Conservation (phyloP, 192 early-diverging fungal species). For the Chytriomyces confervae region DNA sequence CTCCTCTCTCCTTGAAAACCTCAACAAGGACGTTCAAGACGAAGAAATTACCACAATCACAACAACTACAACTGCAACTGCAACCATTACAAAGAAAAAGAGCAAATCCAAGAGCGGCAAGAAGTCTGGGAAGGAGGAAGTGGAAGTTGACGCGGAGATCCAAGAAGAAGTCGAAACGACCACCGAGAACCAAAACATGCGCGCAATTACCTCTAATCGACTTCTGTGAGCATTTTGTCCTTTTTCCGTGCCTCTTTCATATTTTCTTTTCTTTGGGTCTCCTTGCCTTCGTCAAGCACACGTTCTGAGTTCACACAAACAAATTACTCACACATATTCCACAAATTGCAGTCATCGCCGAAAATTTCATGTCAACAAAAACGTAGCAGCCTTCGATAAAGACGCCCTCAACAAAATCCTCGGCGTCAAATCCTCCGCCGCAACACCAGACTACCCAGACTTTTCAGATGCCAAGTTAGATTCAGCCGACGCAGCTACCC, state of each 20-base stretch:
- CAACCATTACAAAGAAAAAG: slow-evolving; percentile 8
- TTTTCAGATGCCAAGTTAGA: not conserved
- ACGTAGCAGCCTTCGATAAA: slow-evolving; percentile 48
- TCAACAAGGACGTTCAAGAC: slow-evolving; percentile 69
- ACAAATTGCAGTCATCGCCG: slow-evolving; percentile 46
- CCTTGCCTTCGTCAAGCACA: too few species aligned
- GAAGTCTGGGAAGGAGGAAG: slow-evolving; percentile 12
- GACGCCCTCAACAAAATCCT: slow-evolving; percentile 54
- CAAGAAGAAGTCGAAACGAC: slow-evolving; percentile 7
- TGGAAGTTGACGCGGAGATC: slow-evolving; percentile 22
- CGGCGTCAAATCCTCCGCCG: slow-evolving; percentile 43
- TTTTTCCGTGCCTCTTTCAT: not conserved
- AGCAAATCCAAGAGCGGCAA: slow-evolving; percentile 16
- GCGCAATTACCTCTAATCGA: not conserved
- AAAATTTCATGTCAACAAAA: slow-evolving; percentile 62
- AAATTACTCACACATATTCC: not conserved
- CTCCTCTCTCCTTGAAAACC: slow-evolving; percentile 74
- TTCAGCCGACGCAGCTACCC: slow-evolving; percentile 16
- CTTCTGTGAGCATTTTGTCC: not conserved
- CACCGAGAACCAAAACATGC: not conserved
- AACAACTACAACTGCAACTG: slow-evolving; percentile 16
- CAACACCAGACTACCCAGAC: slow-evolving; percentile 2
- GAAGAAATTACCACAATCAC: slow-evolving; percentile 13
- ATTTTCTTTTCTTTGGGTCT: not conserved
- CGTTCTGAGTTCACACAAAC: too few species aligned